A percentile compares a stretch with the other conserved stretches of the same genome.
phyloP scores from a whole-genome alignment of 2,329 filamentous ascomycete genomes.

The Colletotrichum tofieldiae region DNA sequence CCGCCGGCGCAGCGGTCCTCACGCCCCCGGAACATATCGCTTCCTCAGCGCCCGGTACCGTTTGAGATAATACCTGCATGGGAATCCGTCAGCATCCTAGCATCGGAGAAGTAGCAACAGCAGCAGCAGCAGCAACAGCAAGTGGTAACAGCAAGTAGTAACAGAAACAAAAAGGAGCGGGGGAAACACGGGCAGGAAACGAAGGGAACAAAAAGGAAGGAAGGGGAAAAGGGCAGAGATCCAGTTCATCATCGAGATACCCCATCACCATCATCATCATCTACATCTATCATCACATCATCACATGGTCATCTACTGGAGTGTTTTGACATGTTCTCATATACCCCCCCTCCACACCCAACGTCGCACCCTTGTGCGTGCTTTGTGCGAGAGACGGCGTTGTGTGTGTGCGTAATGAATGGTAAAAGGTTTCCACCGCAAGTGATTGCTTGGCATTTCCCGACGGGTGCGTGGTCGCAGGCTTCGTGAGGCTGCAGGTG shows the following conservation, averaged over 20 bases:
- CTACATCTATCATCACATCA: constrained; percentile 1
- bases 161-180: constrained; percentile 2
- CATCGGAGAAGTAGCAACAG: constrained; percentile 8
- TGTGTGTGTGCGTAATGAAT: neutral
- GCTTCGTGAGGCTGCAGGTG: neutral
- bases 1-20: neutral
- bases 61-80: constrained; percentile 87
- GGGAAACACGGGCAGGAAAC: neutral
- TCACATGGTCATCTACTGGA: neutral
- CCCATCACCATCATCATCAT: constrained; percentile 30
- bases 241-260: constrained; percentile 41
- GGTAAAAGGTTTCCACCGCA: neutral
- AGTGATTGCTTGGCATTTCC: neutral
- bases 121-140: neutral
- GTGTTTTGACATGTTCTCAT: neutral
- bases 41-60: constrained; percentile 88
- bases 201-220: too few species aligned
- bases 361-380: neutral
- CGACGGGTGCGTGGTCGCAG: neutral
- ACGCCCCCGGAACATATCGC: constrained; percentile 71
- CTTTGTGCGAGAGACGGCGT: neutral
- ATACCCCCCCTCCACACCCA: neutral
- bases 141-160: neutral
- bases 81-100: constrained; percentile 32
- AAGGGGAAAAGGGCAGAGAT: constrained; percentile 21